phyloP scores from a whole-genome alignment of 2,329 filamentous ascomycete species.

The Fusarium beomiforme region DNA sequence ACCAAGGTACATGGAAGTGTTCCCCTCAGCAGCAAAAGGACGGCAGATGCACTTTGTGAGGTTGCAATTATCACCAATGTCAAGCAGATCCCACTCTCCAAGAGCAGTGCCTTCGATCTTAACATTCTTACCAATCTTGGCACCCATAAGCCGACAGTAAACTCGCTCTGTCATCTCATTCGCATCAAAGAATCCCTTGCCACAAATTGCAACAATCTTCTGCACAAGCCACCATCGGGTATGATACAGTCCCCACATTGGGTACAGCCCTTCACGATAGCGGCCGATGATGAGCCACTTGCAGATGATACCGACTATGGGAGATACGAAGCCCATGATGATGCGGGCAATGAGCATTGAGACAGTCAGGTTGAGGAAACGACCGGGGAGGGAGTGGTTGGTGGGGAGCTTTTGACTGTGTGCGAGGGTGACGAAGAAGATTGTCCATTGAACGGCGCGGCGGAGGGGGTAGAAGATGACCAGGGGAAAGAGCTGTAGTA shows the following conservation, averaged over 20 bases:
- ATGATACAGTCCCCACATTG: slow-evolving; percentile 12
- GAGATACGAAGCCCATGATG: not conserved
- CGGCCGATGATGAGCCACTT: slow-evolving; percentile 13
- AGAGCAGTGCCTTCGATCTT: not conserved
- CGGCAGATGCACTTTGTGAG: not conserved
- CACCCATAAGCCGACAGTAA: slow-evolving; percentile 4
- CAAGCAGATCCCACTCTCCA: not conserved
- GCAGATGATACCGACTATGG: not conserved
- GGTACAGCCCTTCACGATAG: not conserved
- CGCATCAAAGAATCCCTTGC: not conserved
- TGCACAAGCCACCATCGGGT: slow-evolving; percentile 16
- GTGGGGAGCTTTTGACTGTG: slow-evolving; percentile 7
- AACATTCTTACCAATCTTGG: not conserved
- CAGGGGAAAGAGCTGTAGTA: not conserved
- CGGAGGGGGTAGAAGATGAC: not conserved
- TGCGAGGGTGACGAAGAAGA: slow-evolving; percentile 4
- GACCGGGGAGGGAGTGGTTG: not conserved
- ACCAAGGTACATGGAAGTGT: slow-evolving; percentile 13
- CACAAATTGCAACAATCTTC: slow-evolving; percentile 1
- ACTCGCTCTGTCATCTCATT: not conserved
- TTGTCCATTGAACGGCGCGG: slow-evolving; percentile 5
- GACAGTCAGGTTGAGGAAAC: not conserved
- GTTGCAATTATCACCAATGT: not conserved
- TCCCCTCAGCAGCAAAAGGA: slow-evolving; percentile 4
- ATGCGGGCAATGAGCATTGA: not conserved